A percentile compares a stretch with the other conserved stretches of the same genome.
Conservation (phyloP, 2,329 filamentous ascomycete genomes). For the Fusarium abutilonis region DNA sequence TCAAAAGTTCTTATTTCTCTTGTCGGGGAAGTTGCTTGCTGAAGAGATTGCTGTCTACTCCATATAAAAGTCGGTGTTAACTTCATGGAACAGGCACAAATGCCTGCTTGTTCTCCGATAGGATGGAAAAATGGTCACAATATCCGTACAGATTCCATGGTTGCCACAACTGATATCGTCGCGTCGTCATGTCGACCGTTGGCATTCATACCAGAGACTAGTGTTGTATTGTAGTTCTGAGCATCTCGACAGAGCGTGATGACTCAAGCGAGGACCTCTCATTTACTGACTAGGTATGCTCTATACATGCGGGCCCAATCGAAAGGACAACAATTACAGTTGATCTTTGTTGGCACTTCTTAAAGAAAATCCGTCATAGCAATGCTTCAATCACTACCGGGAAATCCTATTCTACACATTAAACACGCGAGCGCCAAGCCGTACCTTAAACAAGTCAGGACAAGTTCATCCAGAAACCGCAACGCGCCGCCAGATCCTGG, state of each 20-base stretch:
- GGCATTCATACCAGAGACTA: background rate
- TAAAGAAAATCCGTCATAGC: background rate
- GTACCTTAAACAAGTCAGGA: constrained; percentile 26
- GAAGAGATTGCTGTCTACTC: background rate
- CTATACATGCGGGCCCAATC: background rate
- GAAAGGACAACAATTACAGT: background rate
- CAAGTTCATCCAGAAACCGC: constrained; percentile 8
- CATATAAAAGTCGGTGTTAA: background rate
- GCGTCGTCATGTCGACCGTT: constrained; percentile 28
- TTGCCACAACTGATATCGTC: constrained; percentile 5
- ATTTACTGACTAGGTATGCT: background rate
- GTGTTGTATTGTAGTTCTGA: background rate
- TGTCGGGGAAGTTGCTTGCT: background rate
- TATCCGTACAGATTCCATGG: too few species aligned
- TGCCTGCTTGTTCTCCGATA: too few species aligned
- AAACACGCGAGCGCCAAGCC: constrained; percentile 29
- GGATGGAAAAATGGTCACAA: background rate
- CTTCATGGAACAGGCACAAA: background rate
- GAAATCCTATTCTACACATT: background rate
- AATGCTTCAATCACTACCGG: constrained; percentile 16
- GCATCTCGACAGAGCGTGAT: background rate
- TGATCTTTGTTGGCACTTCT: constrained; percentile 4
- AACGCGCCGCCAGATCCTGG: constrained; percentile 15
- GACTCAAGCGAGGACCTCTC: background rate
- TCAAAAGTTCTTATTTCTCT: too few species aligned